Conservation (phyloP, 352 stramenopile species). For the Pythium guiyangense region DNA sequence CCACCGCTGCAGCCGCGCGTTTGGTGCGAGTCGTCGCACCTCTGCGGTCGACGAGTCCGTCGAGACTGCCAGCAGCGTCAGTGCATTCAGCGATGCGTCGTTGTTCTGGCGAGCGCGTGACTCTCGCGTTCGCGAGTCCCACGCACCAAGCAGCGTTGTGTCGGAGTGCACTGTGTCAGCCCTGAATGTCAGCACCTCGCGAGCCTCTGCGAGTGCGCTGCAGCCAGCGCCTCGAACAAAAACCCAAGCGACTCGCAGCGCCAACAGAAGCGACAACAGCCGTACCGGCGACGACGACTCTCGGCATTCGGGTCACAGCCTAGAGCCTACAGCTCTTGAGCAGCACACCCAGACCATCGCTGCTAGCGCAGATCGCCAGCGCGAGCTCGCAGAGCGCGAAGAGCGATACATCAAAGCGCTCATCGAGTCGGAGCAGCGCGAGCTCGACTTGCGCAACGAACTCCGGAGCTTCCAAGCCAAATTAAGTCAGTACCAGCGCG, state of each 20-base stretch:
- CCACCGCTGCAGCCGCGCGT: background rate
- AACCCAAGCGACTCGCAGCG: background rate
- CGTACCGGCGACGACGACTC: background rate
- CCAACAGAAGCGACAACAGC: background rate
- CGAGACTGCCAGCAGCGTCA: conserved; percentile 13
- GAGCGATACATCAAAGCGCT: conserved; percentile 70
- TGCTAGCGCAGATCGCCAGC: conserved; percentile 12
- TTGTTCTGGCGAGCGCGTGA: conserved; percentile 6
- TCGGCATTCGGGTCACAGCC: background rate
- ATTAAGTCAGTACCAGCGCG: conserved; percentile 35
- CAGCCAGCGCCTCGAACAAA: too few species aligned
- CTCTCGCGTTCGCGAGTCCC: background rate
- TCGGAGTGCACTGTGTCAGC: too few species aligned
- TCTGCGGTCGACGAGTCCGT: conserved; percentile 6
- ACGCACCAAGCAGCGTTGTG: background rate
- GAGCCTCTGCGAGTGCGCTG: background rate
- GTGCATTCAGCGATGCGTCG: conserved; percentile 9
- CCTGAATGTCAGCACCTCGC: too few species aligned
- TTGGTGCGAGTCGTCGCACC: background rate
- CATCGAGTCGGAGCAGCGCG: conserved; percentile 74
- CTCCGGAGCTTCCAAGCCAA: conserved; percentile 38
- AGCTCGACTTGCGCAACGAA: conserved; percentile 60
- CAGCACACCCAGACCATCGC: background rate
- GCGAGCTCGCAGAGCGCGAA: conserved; percentile 61
- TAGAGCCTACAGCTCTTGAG: background rate